phyloP scores from a whole-genome alignment of 2,329 filamentous ascomycete species.

The Exophiala dermatitidis region DNA sequence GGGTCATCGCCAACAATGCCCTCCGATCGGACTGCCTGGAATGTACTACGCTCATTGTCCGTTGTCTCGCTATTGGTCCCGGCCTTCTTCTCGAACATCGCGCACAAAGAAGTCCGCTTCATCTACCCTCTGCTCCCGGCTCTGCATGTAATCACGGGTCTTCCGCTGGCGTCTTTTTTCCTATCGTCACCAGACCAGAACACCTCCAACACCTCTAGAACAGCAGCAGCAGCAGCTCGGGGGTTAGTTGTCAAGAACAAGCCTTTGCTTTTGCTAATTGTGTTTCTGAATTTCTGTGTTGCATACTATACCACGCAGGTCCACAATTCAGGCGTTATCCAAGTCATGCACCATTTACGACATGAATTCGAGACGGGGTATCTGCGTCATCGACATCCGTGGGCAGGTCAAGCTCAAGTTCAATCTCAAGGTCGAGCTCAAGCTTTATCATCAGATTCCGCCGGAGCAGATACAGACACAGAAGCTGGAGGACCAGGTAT shows the following conservation, averaged over 20 bases:
- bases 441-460: too few species aligned
- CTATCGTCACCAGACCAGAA: slow-evolving; percentile 30
- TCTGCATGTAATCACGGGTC: slow-evolving; percentile 73
- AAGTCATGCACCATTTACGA: slow-evolving; percentile 69
- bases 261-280: slow-evolving; percentile 49
- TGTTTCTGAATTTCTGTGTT: slow-evolving; percentile 62
- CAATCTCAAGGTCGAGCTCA: too few species aligned
- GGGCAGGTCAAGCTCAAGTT: too few species aligned
- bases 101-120: slow-evolving; percentile 96
- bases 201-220: slow-evolving; percentile 19
- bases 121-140: slow-evolving; percentile 84
- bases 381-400: slow-evolving; percentile 27
- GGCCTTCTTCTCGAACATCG: slow-evolving; percentile 63
- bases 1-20: too few species aligned
- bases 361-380: slow-evolving; percentile 58
- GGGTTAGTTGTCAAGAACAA: slow-evolving; percentile 38
- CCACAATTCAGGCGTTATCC: slow-evolving; percentile 74
- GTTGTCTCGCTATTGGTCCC: slow-evolving; percentile 55
- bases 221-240: too few species aligned
- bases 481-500: too few species aligned
- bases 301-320: slow-evolving; percentile 65
- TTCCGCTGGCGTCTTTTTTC: slow-evolving; percentile 44
- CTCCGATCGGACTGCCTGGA: too few species aligned
- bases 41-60: slow-evolving; percentile 47
- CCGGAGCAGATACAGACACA: slow-evolving; percentile 11